Percentiles rank a stretch among this genome's conserved stretches.
Evolutionary conservation across 2,329 filamentous ascomycete species (phyloP).

Genomic region (Neonectria ditissima): DNA sequence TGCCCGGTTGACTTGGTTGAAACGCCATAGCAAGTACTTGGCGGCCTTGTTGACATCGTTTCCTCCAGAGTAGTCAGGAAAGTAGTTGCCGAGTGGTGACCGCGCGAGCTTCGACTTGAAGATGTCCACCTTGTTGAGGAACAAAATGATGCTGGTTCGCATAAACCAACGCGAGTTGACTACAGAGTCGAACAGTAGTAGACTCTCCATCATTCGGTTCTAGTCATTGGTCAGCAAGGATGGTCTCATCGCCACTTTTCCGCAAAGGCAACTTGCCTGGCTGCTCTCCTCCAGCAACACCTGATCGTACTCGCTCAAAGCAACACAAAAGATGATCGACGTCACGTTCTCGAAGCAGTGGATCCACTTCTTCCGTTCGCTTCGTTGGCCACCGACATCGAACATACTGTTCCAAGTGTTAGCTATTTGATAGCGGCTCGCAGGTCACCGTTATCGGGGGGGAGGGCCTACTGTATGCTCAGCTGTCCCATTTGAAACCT

Average conservation of each 20-base stretch:
- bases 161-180: slow-evolving; percentile 99
- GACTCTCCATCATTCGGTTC: slow-evolving; percentile 99
- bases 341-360: slow-evolving; percentile 99
- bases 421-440: slow-evolving; percentile 29
- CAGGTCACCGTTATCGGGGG: background rate
- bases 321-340: slow-evolving; percentile 99
- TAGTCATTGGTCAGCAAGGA: slow-evolving; percentile 53
- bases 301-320: slow-evolving; percentile 97
- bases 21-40: slow-evolving; percentile 97
- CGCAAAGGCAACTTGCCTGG: slow-evolving; percentile 70
- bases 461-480: slow-evolving; percentile 88
- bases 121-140: slow-evolving; percentile 98
- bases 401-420: slow-evolving; percentile 81
- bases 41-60: slow-evolving; percentile 98
- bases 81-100: slow-evolving; percentile 93
- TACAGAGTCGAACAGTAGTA: slow-evolving; percentile 96
- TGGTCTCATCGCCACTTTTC: background rate
- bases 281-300: slow-evolving; percentile 96
- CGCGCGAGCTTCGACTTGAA: slow-evolving; percentile 94
- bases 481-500: slow-evolving; percentile 98
- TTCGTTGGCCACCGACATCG: slow-evolving; percentile 95
- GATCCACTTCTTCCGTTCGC: slow-evolving; percentile 99
- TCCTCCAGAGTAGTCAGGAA: slow-evolving; percentile 96
- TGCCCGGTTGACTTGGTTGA: slow-evolving; percentile 97
- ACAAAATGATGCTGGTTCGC: slow-evolving; percentile 97